Evolutionary conservation across 2,329 filamentous ascomycete genomes (phyloP).

Genomic region (Fonsecaea multimorphosa): DNA sequence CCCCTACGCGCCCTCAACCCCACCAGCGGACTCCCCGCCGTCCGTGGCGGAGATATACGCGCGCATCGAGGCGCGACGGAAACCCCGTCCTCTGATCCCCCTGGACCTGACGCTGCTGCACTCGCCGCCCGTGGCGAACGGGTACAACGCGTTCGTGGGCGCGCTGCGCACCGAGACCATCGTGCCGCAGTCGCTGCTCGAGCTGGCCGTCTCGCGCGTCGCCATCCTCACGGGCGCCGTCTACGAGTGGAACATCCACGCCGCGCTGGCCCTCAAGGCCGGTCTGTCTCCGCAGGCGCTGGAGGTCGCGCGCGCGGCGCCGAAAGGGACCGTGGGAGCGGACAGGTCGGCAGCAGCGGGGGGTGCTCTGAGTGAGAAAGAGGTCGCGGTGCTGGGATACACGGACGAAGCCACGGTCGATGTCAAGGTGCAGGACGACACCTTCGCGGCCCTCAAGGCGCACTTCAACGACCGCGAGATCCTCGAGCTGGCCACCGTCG

Average conservation of each 20-base stretch:
- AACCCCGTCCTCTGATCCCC: constrained; percentile 71
- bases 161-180: constrained; percentile 60
- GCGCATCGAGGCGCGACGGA: constrained; percentile 65
- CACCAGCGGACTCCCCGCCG: constrained; percentile 36
- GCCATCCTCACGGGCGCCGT: constrained; percentile 79
- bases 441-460: constrained; percentile 70
- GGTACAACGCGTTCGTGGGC: constrained; percentile 65
- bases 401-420: constrained; percentile 82
- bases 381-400: constrained; percentile 73
- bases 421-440: constrained; percentile 70
- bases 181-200: constrained; percentile 62
- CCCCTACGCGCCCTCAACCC: constrained; percentile 45
- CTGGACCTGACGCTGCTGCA: constrained; percentile 80
- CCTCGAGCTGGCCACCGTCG: constrained; percentile 80
- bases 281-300: constrained; percentile 23
- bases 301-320: constrained; percentile 44
- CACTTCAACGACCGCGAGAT: constrained; percentile 61
- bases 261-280: constrained; percentile 62
- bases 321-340: constrained; percentile 39
- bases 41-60: constrained; percentile 59
- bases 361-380: constrained; percentile 59
- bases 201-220: constrained; percentile 80
- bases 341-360: too few species aligned
- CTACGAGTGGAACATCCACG: constrained; percentile 85
- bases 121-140: constrained; percentile 74